phyloP scores from a whole-genome alignment of 1,284 basidiomycete genomes.

The Papiliotrema fonsecae region DNA sequence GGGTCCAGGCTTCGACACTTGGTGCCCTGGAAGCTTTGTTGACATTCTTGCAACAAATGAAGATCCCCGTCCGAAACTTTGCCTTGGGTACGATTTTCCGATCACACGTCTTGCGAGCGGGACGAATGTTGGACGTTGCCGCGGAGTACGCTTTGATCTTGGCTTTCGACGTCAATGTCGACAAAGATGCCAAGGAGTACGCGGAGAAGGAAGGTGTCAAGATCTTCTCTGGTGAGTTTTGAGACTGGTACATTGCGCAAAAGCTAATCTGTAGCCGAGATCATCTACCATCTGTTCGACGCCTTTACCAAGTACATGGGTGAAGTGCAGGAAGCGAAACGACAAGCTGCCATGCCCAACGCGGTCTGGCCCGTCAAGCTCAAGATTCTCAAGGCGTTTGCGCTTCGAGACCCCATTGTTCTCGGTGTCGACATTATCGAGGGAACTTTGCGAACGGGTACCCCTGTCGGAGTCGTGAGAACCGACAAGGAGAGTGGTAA shows the following conservation, averaged over 20 bases:
- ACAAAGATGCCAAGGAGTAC: constrained; percentile 84
- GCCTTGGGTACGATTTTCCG: constrained; percentile 98
- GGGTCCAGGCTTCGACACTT: constrained; percentile 95
- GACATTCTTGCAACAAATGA: constrained; percentile 90
- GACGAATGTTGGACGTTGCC: constrained; percentile 93
- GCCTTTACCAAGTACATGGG: constrained; percentile 95
- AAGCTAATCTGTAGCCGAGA: constrained; percentile 47
- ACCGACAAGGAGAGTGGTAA: constrained; percentile 73
- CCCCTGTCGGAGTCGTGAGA: constrained; percentile 92
- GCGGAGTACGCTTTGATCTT: constrained; percentile 93
- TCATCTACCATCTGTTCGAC: constrained; percentile 99
- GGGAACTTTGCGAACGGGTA: constrained; percentile 86
- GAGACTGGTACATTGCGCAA: background rate
- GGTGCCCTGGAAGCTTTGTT: constrained; percentile 95
- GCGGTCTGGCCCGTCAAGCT: constrained; percentile 97
- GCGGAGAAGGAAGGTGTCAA: constrained; percentile 92
- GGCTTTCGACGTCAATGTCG: constrained; percentile 85
- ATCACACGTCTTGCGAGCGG: constrained; percentile 87
- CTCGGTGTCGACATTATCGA: constrained; percentile 96
- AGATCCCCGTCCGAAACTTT: constrained; percentile 96
- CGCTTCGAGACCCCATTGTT: constrained; percentile 96
- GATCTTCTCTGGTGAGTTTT: constrained; percentile 80
- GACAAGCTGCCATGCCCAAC: constrained; percentile 83
- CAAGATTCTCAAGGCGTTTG: constrained; percentile 87
- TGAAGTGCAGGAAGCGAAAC: constrained; percentile 88